Conservation (phyloP, 2,329 filamentous ascomycete genomes). For the Diplodia mutila region DNA sequence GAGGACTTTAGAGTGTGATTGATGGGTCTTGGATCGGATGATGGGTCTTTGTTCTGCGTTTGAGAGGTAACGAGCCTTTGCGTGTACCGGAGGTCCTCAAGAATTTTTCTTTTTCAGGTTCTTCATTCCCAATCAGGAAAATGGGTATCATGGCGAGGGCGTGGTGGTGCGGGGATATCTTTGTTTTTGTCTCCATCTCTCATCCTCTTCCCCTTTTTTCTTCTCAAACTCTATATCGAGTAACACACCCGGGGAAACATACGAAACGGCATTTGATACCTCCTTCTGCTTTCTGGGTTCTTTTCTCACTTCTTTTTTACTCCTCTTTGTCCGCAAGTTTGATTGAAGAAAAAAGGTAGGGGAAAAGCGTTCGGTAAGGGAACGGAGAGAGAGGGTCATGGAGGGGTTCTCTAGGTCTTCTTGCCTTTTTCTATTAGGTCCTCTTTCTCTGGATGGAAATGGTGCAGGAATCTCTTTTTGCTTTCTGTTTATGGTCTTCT, state of each 20-base stretch:
- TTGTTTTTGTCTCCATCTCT: slow-evolving; percentile 6
- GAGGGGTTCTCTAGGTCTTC: neutral
- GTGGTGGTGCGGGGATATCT: slow-evolving; percentile 14
- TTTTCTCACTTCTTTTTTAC: neutral
- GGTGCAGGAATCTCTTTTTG: neutral
- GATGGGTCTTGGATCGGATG: neutral
- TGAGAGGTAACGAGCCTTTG: neutral
- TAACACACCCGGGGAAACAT: slow-evolving; percentile 2
- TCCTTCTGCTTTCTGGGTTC: slow-evolving; percentile 11
- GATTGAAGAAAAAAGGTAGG: neutral
- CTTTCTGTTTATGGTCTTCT: neutral
- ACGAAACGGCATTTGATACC: slow-evolving; percentile 12
- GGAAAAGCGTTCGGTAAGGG: neutral
- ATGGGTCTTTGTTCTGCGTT: slow-evolving; percentile 4
- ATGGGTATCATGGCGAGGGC: slow-evolving; percentile 22
- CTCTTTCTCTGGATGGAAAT: neutral
- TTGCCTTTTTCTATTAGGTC: neutral
- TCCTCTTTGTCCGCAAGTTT: neutral
- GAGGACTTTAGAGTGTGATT: slow-evolving; percentile 8
- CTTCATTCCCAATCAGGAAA: slow-evolving; percentile 2
- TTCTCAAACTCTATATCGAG: neutral
- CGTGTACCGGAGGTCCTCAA: neutral
- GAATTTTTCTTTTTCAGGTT: neutral
- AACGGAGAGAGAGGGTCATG: neutral
- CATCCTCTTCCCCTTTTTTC: neutral